These are phyloP conservation scores for Bruguiera hainesii DNA, from an alignment of 441 rosid species.

Conservation along the genomic window DNA sequence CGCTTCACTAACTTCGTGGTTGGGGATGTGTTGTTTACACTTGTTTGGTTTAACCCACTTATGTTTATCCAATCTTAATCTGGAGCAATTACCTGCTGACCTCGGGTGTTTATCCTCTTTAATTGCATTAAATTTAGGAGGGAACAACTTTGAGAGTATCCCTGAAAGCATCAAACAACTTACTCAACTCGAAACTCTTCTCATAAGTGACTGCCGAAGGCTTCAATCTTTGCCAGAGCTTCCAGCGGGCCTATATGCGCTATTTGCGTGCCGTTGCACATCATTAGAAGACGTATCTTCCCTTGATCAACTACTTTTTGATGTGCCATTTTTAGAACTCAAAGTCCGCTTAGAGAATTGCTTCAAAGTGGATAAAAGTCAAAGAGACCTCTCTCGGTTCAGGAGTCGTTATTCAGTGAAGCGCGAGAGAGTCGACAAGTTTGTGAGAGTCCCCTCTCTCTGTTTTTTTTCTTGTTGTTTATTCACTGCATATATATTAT, in stretches of 20 bases:
- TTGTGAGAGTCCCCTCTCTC: neutral
- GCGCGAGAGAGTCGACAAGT: neutral
- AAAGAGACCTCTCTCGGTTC: neutral
- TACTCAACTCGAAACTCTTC: neutral
- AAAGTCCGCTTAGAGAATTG: neutral
- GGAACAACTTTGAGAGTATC: slow-evolving; percentile 5
- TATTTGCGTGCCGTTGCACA: neutral
- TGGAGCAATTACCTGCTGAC: neutral
- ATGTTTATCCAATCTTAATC: neutral
- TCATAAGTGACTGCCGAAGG: neutral
- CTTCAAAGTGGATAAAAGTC: neutral
- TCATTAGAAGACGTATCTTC: neutral
- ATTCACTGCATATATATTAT: neutral
- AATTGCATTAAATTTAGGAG: neutral
- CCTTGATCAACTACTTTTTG: neutral
- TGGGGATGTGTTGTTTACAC: too few species aligned
- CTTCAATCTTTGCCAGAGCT: neutral
- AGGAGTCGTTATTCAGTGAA: neutral
- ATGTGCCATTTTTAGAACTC: too few species aligned
- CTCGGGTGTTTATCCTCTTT: neutral
- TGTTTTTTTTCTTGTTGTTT: too few species aligned
- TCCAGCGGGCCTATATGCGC: neutral
- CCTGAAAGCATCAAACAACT: slow-evolving; percentile 9
- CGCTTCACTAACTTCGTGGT: too few species aligned
- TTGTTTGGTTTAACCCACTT: too few species aligned